phyloP scores from a whole-genome alignment of 805 yeast species.

The Torulaspora indica region DNA sequence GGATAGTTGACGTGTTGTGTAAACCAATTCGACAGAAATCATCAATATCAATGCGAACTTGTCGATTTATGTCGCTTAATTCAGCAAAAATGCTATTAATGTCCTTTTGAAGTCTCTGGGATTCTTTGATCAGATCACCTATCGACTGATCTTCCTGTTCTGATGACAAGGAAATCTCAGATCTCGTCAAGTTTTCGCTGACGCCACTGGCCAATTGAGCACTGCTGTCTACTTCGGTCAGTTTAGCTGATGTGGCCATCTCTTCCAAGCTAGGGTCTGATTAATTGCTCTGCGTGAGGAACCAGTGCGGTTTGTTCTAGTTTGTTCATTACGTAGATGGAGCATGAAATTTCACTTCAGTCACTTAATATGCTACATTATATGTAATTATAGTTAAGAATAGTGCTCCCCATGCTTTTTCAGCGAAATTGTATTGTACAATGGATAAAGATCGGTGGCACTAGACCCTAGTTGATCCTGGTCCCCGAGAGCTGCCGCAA shows the following conservation, averaged over 20 bases:
- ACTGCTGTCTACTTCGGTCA: neutral
- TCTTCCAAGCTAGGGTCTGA: too few relatives aligned
- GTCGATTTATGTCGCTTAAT: slow-evolving; percentile 22
- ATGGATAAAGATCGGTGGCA: slow-evolving; percentile 42
- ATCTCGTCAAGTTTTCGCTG: neutral
- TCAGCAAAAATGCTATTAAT: slow-evolving; percentile 21
- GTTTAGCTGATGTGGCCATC: neutral
- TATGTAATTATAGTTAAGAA: slow-evolving; percentile 16
- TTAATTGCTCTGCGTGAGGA: too few relatives aligned
- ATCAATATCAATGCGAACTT: slow-evolving; percentile 28
- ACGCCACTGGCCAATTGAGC: neutral
- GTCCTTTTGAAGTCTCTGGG: slow-evolving; percentile 26
- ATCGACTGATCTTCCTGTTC: neutral
- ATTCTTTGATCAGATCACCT: slow-evolving; percentile 9
- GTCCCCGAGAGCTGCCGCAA: slow-evolving; percentile 26
- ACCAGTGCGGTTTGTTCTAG: too few relatives aligned
- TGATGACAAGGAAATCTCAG: neutral
- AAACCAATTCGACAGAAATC: slow-evolving; percentile 31
- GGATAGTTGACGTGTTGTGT: slow-evolving; percentile 4
- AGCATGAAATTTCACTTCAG: neutral
- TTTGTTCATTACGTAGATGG: neutral
- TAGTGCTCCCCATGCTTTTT: slow-evolving; percentile 57
- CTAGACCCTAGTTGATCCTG: slow-evolving; percentile 35
- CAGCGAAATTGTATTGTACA: slow-evolving; percentile 46
- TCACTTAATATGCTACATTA: neutral